Conservation (phyloP, 2,329 filamentous ascomycete species). For the Alternaria rosae region DNA sequence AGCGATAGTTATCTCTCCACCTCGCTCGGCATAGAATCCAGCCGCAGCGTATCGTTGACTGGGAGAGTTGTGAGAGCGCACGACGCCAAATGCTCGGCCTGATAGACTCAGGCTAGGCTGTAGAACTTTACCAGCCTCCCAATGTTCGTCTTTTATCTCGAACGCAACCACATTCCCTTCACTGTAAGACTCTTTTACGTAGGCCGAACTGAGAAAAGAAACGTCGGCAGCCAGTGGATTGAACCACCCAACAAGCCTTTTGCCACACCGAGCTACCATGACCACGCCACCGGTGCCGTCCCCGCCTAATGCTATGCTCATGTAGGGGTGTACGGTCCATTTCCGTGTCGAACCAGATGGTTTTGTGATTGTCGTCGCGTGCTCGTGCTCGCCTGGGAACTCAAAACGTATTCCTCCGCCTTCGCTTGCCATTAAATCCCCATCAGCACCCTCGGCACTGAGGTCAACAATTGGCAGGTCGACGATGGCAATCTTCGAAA, state of each 20-base stretch:
- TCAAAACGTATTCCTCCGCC: background rate
- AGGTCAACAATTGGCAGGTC: background rate
- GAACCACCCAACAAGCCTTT: background rate
- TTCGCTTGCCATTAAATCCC: background rate
- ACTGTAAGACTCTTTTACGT: background rate
- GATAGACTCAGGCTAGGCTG: background rate
- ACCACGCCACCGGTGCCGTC: background rate
- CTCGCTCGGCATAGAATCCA: background rate
- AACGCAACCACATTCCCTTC: background rate
- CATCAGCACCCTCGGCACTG: background rate
- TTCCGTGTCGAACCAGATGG: background rate
- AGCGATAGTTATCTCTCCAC: background rate
- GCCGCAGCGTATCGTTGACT: background rate
- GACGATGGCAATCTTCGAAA: background rate
- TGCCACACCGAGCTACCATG: background rate
- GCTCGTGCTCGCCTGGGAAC: background rate
- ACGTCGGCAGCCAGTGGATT: background rate
- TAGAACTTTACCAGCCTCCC: background rate
- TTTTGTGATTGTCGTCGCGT: background rate
- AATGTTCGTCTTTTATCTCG: background rate
- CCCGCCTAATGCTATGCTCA: background rate
- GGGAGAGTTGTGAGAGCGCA: background rate
- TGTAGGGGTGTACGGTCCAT: background rate
- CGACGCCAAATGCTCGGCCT: background rate
- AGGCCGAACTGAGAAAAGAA: background rate